Percentiles rank a stretch among this genome's conserved stretches.
Conservation (phyloP, 169 alveolate species). For the Plasmodium chabaudi region DNA sequence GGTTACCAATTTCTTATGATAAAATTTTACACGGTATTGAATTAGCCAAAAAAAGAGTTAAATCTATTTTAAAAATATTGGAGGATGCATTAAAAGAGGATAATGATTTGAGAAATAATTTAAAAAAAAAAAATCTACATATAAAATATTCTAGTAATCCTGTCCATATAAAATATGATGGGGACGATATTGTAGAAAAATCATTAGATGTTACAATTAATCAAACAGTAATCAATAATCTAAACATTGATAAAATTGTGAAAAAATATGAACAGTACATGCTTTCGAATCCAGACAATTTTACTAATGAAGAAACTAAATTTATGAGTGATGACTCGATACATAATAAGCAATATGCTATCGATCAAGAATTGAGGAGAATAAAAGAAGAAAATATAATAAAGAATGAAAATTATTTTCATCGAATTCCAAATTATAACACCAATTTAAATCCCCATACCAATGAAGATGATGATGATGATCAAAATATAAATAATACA, state of each 20-base stretch:
- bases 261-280: conserved; percentile 54
- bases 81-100: conserved; percentile 70
- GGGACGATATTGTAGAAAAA: conserved; percentile 1
- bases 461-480: neutral
- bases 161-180: conserved; percentile 49
- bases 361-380: conserved; percentile 28
- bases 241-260: conserved; percentile 33
- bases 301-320: no score
- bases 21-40: conserved; percentile 45
- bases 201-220: conserved; percentile 26
- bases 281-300: no score
- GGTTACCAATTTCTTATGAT: conserved; percentile 43
- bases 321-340: neutral
- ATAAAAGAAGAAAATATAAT: conserved; percentile 9
- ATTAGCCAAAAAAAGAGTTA: conserved; percentile 54
- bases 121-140: conserved; percentile 49
- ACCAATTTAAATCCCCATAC: neutral
- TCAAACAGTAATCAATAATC: conserved; percentile 15
- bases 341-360: conserved; percentile 3
- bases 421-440: neutral
- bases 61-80: conserved; percentile 49
- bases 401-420: conserved; percentile 6
- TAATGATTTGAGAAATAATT: conserved; percentile 39
- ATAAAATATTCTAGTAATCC: conserved; percentile 55
- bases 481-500: conserved; percentile 8